Conservation (phyloP, 2,329 filamentous ascomycete genomes). For the Phyllosticta paracitricarpa region DNA sequence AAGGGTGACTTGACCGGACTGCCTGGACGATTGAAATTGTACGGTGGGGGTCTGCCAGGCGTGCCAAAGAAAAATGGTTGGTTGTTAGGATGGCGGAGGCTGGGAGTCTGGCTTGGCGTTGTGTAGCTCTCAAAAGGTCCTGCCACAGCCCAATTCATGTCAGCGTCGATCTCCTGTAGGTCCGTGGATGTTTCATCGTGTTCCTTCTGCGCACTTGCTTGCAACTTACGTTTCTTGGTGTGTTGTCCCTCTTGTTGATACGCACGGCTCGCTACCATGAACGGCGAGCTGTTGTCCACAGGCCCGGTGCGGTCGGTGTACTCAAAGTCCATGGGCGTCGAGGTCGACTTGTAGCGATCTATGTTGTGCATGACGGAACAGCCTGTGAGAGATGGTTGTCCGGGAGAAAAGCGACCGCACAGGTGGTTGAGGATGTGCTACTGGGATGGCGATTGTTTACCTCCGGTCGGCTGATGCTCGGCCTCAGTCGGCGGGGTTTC, state of each 20-base stretch:
- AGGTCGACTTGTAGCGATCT: slow-evolving; percentile 4
- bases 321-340: slow-evolving; percentile 45
- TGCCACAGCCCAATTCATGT: background rate
- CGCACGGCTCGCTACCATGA: slow-evolving; percentile 26
- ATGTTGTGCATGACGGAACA: background rate
- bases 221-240: slow-evolving; percentile 31
- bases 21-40: background rate
- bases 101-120: slow-evolving; percentile 14
- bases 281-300: slow-evolving; percentile 38
- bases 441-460: background rate
- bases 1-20: slow-evolving; percentile 20
- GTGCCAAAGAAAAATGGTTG: slow-evolving; percentile 37
- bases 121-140: background rate
- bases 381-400: slow-evolving; percentile 5
- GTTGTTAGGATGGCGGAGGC: slow-evolving; percentile 39
- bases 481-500: background rate
- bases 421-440: slow-evolving; percentile 1
- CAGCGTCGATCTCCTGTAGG: background rate
- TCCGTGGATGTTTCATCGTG: background rate
- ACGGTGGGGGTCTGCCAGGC: slow-evolving; percentile 12
- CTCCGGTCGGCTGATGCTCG: background rate
- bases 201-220: background rate
- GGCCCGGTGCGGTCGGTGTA: slow-evolving; percentile 39
- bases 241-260: slow-evolving; percentile 12
- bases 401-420: slow-evolving; percentile 4